A percentile compares a stretch with the other conserved stretches of the same genome.
Conservation (phyloP, 2,329 filamentous ascomycete species). For the Fusarium dimerum region DNA sequence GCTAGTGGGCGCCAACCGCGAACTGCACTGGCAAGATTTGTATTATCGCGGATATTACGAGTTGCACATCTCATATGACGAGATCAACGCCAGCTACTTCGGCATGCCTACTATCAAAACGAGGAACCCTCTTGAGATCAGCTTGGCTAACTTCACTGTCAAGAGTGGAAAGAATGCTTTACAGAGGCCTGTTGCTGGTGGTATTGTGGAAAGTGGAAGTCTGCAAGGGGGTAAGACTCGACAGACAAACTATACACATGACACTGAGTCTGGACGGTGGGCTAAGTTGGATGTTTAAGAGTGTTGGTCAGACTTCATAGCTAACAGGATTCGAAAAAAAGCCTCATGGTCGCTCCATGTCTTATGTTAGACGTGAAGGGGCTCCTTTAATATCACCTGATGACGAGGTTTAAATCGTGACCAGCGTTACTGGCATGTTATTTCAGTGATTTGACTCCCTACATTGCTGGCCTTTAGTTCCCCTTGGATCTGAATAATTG, state of each 20-base stretch:
- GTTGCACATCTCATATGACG: conserved; percentile 57
- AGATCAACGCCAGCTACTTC: conserved; percentile 65
- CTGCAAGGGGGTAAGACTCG: conserved; percentile 48
- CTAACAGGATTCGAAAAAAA: too few species aligned
- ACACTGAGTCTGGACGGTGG: conserved; percentile 19
- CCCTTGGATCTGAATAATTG: too few species aligned
- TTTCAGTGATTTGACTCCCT: too few species aligned
- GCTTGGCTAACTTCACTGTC: conserved; percentile 71
- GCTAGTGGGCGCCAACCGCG: conserved; percentile 46
- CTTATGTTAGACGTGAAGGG: too few species aligned
- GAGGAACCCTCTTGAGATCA: conserved; percentile 64
- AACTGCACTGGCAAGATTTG: conserved; percentile 72
- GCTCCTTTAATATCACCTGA: too few species aligned
- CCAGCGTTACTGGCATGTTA: too few species aligned
- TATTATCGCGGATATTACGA: conserved; percentile 77
- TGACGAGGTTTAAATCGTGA: too few species aligned
- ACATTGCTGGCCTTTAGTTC: too few species aligned
- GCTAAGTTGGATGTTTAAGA: neutral
- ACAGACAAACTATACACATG: conserved; percentile 32
- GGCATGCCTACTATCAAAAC: conserved; percentile 58
- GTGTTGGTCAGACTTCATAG: too few species aligned
- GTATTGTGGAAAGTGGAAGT: conserved; percentile 53
- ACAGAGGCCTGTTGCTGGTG: conserved; percentile 42
- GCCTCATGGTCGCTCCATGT: too few species aligned
- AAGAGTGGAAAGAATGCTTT: conserved; percentile 61